Percentiles rank a stretch among this genome's conserved stretches.
These are phyloP conservation scores for Crepidotus variabilis DNA, from an alignment of 768 basidiomycete species.

Conservation along the genomic window DNA sequence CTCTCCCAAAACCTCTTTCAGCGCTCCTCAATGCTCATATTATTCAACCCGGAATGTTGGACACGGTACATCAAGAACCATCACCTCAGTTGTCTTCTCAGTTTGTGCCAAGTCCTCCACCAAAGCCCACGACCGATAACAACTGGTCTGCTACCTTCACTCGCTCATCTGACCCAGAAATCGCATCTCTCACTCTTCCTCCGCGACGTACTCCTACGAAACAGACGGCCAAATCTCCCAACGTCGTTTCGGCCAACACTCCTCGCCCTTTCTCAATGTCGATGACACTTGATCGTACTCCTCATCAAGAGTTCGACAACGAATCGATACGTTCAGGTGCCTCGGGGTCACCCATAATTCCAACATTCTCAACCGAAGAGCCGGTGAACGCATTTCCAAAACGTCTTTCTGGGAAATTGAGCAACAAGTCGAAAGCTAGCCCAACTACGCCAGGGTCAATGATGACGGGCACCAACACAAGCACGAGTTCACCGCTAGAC, in stretches of 20 bases:
- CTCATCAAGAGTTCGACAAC: neutral
- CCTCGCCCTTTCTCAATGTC: neutral
- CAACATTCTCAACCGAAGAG: neutral
- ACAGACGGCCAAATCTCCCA: neutral
- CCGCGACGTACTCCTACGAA: neutral
- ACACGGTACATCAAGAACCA: neutral
- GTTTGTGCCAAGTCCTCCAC: neutral
- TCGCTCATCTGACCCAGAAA: neutral
- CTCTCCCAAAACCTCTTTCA: neutral
- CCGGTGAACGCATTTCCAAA: neutral
- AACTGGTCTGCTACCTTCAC: neutral
- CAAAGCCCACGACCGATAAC: no score
- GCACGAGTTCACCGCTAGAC: neutral
- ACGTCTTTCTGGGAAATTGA: neutral
- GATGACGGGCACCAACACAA: no score
- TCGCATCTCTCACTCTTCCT: neutral
- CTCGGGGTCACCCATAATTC: neutral
- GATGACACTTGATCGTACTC: neutral
- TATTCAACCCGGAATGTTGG: neutral
- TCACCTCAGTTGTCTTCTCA: neutral
- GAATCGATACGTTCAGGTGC: neutral
- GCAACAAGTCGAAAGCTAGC: neutral
- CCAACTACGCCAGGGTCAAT: neutral
- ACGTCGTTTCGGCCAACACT: neutral
- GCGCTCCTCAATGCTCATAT: neutral